Evolutionary conservation across 2,329 filamentous ascomycete species (phyloP).

Genomic region (Pseudogymnoascus pannorum): DNA sequence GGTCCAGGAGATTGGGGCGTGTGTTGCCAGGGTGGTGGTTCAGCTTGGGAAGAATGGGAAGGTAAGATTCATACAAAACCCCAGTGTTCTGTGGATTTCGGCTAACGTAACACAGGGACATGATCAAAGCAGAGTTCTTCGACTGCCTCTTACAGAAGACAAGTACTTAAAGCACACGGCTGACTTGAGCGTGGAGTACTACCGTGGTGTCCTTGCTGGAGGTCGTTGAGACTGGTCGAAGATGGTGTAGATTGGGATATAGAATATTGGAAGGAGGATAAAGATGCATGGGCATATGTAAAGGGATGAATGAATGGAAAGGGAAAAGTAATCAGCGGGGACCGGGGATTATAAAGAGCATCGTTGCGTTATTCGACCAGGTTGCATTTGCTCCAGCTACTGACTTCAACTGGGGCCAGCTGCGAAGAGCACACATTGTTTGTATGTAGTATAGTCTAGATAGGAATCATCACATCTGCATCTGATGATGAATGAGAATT

Average conservation of each 20-base stretch:
- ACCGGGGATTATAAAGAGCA: conserved; percentile 1
- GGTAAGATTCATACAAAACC: conserved; percentile 36
- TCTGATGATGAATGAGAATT: conserved; percentile 3
- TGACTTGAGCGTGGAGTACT: conserved; percentile 62
- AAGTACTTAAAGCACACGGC: conserved; percentile 62
- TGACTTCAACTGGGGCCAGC: neutral
- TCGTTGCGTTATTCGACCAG: conserved; percentile 2
- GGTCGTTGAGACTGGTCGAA: conserved; percentile 9
- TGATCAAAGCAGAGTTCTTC: conserved; percentile 43
- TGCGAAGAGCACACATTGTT: neutral
- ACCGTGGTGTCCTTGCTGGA: conserved; percentile 32
- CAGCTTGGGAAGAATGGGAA: conserved; percentile 47
- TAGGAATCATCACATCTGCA: conserved; percentile 2
- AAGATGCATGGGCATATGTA: conserved; percentile 7
- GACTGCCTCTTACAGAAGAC: conserved; percentile 64
- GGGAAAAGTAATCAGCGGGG: neutral
- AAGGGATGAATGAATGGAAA: conserved; percentile 7
- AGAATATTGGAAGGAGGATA: neutral
- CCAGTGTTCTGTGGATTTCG: conserved; percentile 9
- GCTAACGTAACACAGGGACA: conserved; percentile 32
- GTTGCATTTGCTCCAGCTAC: neutral
- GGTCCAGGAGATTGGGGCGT: conserved; percentile 71
- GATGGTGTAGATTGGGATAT: neutral
- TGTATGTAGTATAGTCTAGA: conserved; percentile 9
- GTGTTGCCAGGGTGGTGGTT: conserved; percentile 60